Evolutionary conservation across 2,329 filamentous ascomycete genomes (phyloP), one percentile per base, ranked within the genome.

Genomic region (Penicillium sp.): DNA sequence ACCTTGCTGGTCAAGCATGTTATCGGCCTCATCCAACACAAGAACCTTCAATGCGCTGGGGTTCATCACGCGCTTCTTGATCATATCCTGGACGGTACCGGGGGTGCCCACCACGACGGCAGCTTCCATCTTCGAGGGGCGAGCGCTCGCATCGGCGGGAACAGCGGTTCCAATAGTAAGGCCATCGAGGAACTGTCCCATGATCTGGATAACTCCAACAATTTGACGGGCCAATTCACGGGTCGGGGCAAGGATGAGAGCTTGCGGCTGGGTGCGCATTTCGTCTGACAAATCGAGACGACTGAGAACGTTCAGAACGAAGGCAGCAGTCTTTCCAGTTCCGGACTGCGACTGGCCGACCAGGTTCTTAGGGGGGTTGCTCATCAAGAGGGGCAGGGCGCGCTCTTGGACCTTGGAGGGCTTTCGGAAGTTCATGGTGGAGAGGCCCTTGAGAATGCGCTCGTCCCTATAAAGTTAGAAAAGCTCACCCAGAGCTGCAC

Each of bases 341-440:
- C 94, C 94, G 2, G 94, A 99, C 75, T 99, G 94, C n/a, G 94
- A 99, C 77, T 99, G 94, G 3, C 92, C 94, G 69, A 99, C 93
- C 83, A 99, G 89, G 76, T 97, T 97, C 61, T 83, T 83, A 0
- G 93, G 89, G n/a, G 94, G 93, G 69, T 96, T 81, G 65, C 84
- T 79, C 60, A 99, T 84, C 69, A 99, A 89, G 52, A 99, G 82
- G 27, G 94, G 94, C 16, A 99, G 83, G 1, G 94, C 94, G 65
- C 89, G 91, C 75, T 96, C 94, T 79, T 99, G 94, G 62, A 99
- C 96, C 79, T 99, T 99, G 53, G 94, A 97, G 0, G 94, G 94
- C 75, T 95, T 96, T 68, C 87, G 84, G 80, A 97, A 97, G 76
- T 89, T 89, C 83, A 97, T 89, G 50, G 84, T 81, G 44, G 86